Percentiles rank a stretch among this genome's conserved stretches.
phyloP scores from a whole-genome alignment of 2,329 filamentous ascomycete species.

The Aspergillus neoniger region DNA sequence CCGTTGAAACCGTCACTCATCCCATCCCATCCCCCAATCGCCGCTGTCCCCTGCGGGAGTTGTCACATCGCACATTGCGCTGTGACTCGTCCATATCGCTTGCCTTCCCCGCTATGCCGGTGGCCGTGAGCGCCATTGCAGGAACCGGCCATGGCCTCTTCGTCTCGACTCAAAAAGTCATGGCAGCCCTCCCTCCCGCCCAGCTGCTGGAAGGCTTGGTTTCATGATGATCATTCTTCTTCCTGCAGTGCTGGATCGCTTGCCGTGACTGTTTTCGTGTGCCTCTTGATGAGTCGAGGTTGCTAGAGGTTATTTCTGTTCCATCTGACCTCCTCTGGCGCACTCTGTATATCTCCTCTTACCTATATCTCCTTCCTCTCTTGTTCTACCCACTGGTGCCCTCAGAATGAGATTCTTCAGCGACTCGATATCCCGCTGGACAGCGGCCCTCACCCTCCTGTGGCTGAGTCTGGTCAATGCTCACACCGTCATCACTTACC shows the following conservation, averaged over 20 bases:
- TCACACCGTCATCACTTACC: slow-evolving; percentile 83
- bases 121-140: slow-evolving; percentile 18
- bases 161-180: slow-evolving; percentile 36
- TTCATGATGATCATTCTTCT: slow-evolving; percentile 18
- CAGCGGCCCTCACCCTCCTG: slow-evolving; percentile 34
- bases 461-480: slow-evolving; percentile 45
- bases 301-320: slow-evolving; percentile 5
- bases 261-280: slow-evolving; percentile 1
- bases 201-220: slow-evolving; percentile 25
- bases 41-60: slow-evolving; percentile 28
- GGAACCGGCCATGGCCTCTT: slow-evolving; percentile 17
- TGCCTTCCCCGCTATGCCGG: slow-evolving; percentile 15
- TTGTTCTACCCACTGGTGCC: background rate
- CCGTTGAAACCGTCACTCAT: no score
- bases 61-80: slow-evolving; percentile 34
- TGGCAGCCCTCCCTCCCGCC: slow-evolving; percentile 24
- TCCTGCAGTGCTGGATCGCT: slow-evolving; percentile 2
- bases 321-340: slow-evolving; percentile 5
- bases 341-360: slow-evolving; percentile 1
- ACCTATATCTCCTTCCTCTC: slow-evolving; percentile 5
- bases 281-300: slow-evolving; percentile 8
- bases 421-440: slow-evolving; percentile 32
- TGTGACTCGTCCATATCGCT: slow-evolving; percentile 29
- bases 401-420: slow-evolving; percentile 30
- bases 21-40: background rate